phyloP scores from a whole-genome alignment of 345 rosid species.

The Pseudoturritis turrita region DNA sequence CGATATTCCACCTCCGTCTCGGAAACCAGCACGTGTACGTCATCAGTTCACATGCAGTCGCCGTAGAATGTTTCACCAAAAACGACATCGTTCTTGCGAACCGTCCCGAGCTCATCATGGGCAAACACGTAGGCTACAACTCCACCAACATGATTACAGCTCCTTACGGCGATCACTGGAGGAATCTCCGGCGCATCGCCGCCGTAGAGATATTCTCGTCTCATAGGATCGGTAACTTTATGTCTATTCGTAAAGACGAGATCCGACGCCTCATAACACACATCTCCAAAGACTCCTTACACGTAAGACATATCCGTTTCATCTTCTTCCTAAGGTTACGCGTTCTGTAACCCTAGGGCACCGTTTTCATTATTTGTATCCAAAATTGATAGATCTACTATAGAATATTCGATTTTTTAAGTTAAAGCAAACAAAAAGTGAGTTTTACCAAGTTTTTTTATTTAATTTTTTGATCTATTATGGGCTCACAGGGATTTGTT shows the following conservation, averaged over 20 bases:
- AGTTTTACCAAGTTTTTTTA: no score
- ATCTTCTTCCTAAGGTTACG: no score
- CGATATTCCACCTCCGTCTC: slow-evolving; percentile 41
- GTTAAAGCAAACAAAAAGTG: no score
- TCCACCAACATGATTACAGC: slow-evolving; percentile 27
- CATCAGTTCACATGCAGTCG: slow-evolving; percentile 33
- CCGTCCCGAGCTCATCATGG: slow-evolving; percentile 36
- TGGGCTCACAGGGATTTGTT: slow-evolving; percentile 23
- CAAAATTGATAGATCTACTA: no score
- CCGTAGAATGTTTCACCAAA: slow-evolving; percentile 51
- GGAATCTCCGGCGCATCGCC: slow-evolving; percentile 52
- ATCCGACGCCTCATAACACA: slow-evolving; percentile 26
- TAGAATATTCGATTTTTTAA: no score
- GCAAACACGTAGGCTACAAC: slow-evolving; percentile 39
- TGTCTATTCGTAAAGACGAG: slow-evolving; percentile 37
- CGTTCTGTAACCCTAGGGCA: no score
- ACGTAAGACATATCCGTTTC: not conserved
- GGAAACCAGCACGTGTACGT: slow-evolving; percentile 41
- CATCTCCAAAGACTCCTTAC: slow-evolving; percentile 16
- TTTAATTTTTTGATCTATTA: no score
- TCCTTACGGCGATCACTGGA: slow-evolving; percentile 54
- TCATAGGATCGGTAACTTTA: slow-evolving; percentile 25
- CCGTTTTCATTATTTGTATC: no score
- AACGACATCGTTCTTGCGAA: slow-evolving; percentile 51
- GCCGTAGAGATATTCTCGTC: slow-evolving; percentile 41